Evolutionary conservation across 2,329 filamentous ascomycete species (phyloP).

Genomic region (Phialophora verrucosa): DNA sequence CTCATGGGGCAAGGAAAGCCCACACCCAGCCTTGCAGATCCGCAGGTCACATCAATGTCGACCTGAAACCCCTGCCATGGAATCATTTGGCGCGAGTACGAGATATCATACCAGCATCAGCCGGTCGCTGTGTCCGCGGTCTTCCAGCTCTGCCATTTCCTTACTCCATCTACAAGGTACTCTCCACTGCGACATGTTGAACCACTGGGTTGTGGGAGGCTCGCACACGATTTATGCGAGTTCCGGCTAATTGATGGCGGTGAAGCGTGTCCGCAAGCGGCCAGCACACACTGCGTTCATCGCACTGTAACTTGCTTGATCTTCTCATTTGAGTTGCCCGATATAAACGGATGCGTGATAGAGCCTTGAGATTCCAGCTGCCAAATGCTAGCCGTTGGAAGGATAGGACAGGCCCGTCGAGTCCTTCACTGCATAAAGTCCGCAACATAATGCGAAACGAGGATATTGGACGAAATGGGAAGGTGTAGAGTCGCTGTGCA

Average conservation of each 20-base stretch:
- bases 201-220: too few species aligned
- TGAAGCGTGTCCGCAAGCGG: not conserved
- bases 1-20: not conserved
- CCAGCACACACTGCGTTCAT: not conserved
- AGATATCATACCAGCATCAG: not conserved
- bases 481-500: conserved; percentile 1
- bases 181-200: not conserved
- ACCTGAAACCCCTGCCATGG: not conserved
- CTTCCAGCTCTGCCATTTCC: not conserved
- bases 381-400: not conserved
- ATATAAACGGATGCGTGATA: not conserved
- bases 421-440: not conserved
- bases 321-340: not conserved
- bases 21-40: not conserved
- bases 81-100: not conserved
- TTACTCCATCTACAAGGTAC: not conserved
- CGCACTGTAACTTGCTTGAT: not conserved
- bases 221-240: not conserved
- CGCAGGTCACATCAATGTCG: not conserved
- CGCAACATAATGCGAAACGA: not conserved
- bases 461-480: not conserved
- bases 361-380: not conserved
- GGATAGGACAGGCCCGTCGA: not conserved
- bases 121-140: not conserved
- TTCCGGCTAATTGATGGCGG: not conserved